Percentiles rank a stretch among this genome's conserved stretches.
phyloP scores from a whole-genome alignment of 2,329 filamentous ascomycete genomes.

The Talaromyces sp. region DNA sequence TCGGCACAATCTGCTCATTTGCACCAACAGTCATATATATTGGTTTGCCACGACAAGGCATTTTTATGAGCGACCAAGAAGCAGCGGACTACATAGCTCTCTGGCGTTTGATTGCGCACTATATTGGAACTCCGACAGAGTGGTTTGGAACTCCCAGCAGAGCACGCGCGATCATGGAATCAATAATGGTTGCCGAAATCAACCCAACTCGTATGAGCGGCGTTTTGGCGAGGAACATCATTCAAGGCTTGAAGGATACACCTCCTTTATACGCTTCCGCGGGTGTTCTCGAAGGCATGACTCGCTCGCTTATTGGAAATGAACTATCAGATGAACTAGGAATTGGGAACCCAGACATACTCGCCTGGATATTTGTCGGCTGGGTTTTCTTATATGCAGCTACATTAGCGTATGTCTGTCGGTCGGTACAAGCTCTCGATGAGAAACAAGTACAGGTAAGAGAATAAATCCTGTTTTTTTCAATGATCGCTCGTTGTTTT shows the following conservation, averaged over 20 bases:
- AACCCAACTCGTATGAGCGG: conserved; percentile 60
- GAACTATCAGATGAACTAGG: conserved; percentile 59
- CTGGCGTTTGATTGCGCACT: conserved; percentile 70
- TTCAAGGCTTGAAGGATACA: conserved; percentile 62
- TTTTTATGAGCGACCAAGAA: conserved; percentile 61
- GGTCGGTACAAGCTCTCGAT: not conserved
- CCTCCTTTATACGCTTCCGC: conserved; percentile 64
- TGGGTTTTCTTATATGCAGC: not conserved
- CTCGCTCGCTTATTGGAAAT: conserved; percentile 67
- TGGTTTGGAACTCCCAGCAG: conserved; percentile 55
- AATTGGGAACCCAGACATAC: conserved; percentile 54
- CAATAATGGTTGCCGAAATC: conserved; percentile 63
- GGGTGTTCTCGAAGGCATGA: conserved; percentile 65
- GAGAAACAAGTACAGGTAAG: not conserved
- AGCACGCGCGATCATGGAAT: conserved; percentile 65
- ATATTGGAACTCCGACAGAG: conserved; percentile 65
- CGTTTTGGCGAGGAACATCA: conserved; percentile 70
- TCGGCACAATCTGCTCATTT: conserved; percentile 69
- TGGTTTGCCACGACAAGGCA: conserved; percentile 68
- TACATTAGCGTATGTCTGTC: conserved; percentile 43
- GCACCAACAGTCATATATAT: conserved; percentile 65
- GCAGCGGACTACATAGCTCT: conserved; percentile 67
- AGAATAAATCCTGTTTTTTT: not conserved
- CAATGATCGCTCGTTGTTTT: not conserved
- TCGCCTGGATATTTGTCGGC: conserved; percentile 48